These are phyloP conservation scores for Cercospora nicotianae DNA, from an alignment of 2,329 filamentous ascomycete species.

Conservation along the genomic window DNA sequence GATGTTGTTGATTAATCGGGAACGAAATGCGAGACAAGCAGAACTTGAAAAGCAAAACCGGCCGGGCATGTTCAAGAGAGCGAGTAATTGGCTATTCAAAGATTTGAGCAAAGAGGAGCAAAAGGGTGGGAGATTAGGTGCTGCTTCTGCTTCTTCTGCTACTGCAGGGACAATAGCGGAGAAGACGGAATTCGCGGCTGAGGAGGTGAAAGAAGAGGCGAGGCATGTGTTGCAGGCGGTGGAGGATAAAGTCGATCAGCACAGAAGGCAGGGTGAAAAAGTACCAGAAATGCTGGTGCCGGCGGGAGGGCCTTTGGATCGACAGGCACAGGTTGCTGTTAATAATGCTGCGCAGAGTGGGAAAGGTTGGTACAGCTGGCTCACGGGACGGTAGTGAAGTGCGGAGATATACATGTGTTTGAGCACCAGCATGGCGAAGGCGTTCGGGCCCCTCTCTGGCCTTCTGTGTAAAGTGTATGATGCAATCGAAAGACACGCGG, in stretches of 20 bases:
- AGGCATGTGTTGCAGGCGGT: slow-evolving; percentile 38
- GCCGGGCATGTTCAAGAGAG: slow-evolving; percentile 40
- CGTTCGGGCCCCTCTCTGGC: background rate
- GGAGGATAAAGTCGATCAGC: slow-evolving; percentile 35
- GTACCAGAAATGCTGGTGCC: slow-evolving; percentile 32
- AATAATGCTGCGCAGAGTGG: slow-evolving; percentile 40
- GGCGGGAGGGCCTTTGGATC: slow-evolving; percentile 49
- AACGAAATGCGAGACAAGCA: slow-evolving; percentile 63
- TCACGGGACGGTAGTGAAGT: slow-evolving; percentile 38
- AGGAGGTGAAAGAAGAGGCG: slow-evolving; percentile 19
- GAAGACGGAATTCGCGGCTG: background rate
- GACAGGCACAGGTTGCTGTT: slow-evolving; percentile 45
- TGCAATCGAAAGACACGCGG: background rate
- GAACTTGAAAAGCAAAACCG: slow-evolving; percentile 44
- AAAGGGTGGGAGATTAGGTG: slow-evolving; percentile 40
- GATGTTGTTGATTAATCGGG: slow-evolving; percentile 54
- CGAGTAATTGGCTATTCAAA: slow-evolving; percentile 38
- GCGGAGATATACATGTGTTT: slow-evolving; percentile 4
- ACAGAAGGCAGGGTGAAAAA: slow-evolving; percentile 33
- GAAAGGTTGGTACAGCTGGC: slow-evolving; percentile 51
- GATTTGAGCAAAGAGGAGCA: slow-evolving; percentile 40
- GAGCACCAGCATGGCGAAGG: slow-evolving; percentile 20
- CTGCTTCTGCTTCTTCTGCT: slow-evolving; percentile 23
- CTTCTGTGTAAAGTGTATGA: slow-evolving; percentile 9
- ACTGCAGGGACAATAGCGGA: slow-evolving; percentile 11